Percentiles rank a stretch among this genome's conserved stretches.
phyloP scores from a whole-genome alignment of 331 rosid genomes.

The Rhamnella rubrinervis region DNA sequence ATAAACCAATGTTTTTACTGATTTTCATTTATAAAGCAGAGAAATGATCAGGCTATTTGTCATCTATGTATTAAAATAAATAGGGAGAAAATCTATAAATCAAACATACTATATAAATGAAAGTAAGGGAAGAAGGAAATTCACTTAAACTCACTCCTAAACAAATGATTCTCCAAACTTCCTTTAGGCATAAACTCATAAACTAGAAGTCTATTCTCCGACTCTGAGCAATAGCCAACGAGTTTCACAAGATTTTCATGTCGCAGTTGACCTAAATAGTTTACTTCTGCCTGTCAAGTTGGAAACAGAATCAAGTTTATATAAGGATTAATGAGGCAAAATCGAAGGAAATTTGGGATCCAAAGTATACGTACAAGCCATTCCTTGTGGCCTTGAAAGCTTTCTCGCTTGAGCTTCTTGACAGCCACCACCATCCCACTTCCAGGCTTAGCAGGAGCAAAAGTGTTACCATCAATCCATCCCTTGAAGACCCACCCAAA shows the following conservation, averaged over 20 bases:
- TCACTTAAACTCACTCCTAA: constrained; percentile 63
- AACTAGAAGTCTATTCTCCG: constrained; percentile 77
- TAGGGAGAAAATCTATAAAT: not conserved
- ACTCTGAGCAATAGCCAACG: constrained; percentile 83
- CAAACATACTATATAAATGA: not conserved
- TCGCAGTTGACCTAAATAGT: constrained; percentile 81
- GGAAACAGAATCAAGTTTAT: not conserved
- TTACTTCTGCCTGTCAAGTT: constrained; percentile 79
- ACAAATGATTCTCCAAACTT: constrained; percentile 86
- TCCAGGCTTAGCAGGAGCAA: constrained; percentile 82
- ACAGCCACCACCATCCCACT: constrained; percentile 85
- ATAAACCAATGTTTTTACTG: not conserved
- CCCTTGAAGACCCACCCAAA: constrained; percentile 91
- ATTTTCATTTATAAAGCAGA: not conserved
- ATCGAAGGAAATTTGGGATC: constrained; percentile 13
- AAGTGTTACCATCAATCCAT: constrained; percentile 74
- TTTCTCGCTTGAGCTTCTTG: constrained; percentile 82
- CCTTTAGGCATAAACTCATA: constrained; percentile 91
- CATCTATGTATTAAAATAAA: not conserved
- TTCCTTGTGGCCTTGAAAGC: constrained; percentile 96
- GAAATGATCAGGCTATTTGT: not conserved
- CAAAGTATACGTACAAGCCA: constrained; percentile 74
- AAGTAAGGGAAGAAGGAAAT: not conserved
- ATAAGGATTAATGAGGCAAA: not conserved
- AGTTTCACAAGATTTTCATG: constrained; percentile 90